Percentiles rank a stretch among this genome's conserved stretches.
These are phyloP conservation scores for Fusarium mundagurra DNA, from an alignment of 2,329 filamentous ascomycete species.

Conservation along the genomic window DNA sequence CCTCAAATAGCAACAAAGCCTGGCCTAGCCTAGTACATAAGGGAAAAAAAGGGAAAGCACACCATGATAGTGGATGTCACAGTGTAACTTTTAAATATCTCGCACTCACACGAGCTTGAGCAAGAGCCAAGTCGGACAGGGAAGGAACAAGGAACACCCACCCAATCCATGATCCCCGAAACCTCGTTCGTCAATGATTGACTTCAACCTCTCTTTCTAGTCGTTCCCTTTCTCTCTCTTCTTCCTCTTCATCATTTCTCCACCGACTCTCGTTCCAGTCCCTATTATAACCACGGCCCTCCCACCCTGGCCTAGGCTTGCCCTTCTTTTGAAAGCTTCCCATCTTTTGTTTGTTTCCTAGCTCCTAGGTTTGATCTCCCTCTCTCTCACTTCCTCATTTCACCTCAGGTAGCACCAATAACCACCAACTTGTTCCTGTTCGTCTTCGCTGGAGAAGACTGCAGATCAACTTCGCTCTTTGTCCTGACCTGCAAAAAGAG, in stretches of 20 bases:
- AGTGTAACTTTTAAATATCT: constrained; percentile 11
- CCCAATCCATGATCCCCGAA: constrained; percentile 35
- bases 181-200: constrained; percentile 36
- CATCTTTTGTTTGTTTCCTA: constrained; percentile 31
- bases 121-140: constrained; percentile 16
- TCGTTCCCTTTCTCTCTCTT: constrained; percentile 10
- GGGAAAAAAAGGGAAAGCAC: neutral
- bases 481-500: constrained; percentile 10
- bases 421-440: constrained; percentile 17
- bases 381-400: constrained; percentile 31
- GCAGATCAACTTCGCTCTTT: constrained; percentile 38
- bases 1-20: constrained; percentile 19
- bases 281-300: constrained; percentile 41
- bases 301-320: constrained; percentile 20
- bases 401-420: constrained; percentile 14
- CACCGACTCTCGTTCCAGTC: constrained; percentile 40
- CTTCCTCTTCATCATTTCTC: constrained; percentile 34
- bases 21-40: neutral
- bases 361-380: constrained; percentile 8
- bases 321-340: constrained; percentile 17
- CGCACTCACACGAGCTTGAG: constrained; percentile 27
- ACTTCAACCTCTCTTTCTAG: constrained; percentile 28
- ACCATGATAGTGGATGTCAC: constrained; percentile 12
- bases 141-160: constrained; percentile 34
- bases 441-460: constrained; percentile 34